Evolutionary conservation across 176 grass and related monocot genomes (phyloP), one percentile per base, ranked within the genome.

Genomic region (Oropetium thomaeum): DNA sequence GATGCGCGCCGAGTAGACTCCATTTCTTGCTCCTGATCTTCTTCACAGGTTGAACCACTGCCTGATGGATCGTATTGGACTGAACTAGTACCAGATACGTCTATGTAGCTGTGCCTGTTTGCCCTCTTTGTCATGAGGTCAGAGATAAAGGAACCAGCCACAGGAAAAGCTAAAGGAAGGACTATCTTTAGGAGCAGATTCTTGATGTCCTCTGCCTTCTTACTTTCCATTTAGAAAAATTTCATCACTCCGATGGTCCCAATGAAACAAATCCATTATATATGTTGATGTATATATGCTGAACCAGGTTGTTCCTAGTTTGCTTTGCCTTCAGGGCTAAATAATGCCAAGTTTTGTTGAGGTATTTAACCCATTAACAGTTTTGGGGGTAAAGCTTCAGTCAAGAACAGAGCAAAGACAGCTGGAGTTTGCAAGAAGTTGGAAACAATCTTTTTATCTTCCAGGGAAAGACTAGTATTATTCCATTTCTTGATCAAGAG

Each of bases 251-350:
- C 27, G 65, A 67, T 49, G 73, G 65, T 55, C 70, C 72, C 72
- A 74, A 74, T 66, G 67, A 70, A 63, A 92, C 35, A 83, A n/a
- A 74, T 9, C 20, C 39, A 4, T 67, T 62, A 86, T 45, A 52
- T 23, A 52, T 23, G 20, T 52, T 52, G 54, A 78, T 73, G 78
- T 82, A n/a, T n/a, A n/a, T n/a, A 69, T 53, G 70, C 39, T 45
- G 12, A 9, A 49, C 68, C 26, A 53, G 51, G n/a, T 15, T 20
- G 65, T 22, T 81, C 81, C 67, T 78, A 65, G 76, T 67, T 91
- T 95, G 86, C 92, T 91, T 91, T 95, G 82, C 85, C 88, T 86
- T 95, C 51, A 88, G 79, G 78, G 48, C 41, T 71, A 88, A 64
- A 83, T 62, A 69, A 87, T 87, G 52, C 80, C 38, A 79, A 63